These are phyloP conservation scores for Camellia oleifera DNA, from an alignment of 179 eudicot genomes.

Conservation along the genomic window DNA sequence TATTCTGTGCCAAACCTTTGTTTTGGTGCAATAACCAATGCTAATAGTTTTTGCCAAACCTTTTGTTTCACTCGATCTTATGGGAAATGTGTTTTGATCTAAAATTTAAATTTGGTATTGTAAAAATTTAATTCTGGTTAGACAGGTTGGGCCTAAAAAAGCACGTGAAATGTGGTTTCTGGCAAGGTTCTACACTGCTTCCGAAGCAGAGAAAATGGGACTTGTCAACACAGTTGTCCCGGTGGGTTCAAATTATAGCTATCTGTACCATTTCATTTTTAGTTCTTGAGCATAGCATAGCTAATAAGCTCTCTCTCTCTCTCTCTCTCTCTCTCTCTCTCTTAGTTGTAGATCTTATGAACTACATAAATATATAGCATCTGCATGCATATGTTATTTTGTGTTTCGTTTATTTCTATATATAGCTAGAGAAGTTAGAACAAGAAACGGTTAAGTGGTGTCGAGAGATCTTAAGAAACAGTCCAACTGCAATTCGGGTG, in stretches of 20 bases:
- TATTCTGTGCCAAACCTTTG: constrained; percentile 1
- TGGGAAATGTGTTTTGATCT: neutral
- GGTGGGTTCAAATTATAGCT: constrained; percentile 43
- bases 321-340: neutral
- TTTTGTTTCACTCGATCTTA: neutral
- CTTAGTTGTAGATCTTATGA: neutral
- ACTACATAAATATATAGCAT: neutral
- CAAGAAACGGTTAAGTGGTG: constrained; percentile 94
- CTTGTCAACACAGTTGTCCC: constrained; percentile 91
- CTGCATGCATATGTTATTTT: neutral
- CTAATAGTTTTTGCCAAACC: neutral
- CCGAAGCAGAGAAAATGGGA: constrained; percentile 93
- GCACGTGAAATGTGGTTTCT: constrained; percentile 97
- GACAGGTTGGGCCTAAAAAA: constrained; percentile 86
- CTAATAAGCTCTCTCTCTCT: neutral
- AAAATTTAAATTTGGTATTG: neutral
- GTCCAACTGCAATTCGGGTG: constrained; percentile 90
- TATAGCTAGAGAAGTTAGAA: constrained; percentile 75
- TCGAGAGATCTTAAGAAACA: constrained; percentile 80
- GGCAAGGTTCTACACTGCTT: constrained; percentile 77
- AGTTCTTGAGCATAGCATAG: neutral
- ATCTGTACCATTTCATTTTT: neutral
- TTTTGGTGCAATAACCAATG: neutral
- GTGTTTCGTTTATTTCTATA: neutral
- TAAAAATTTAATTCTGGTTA: constrained; percentile 4